A percentile compares a stretch with the other conserved stretches of the same genome.
Evolutionary conservation across 192 early-diverging fungal species (phyloP).

Genomic region (Lobosporangium transversale): DNA sequence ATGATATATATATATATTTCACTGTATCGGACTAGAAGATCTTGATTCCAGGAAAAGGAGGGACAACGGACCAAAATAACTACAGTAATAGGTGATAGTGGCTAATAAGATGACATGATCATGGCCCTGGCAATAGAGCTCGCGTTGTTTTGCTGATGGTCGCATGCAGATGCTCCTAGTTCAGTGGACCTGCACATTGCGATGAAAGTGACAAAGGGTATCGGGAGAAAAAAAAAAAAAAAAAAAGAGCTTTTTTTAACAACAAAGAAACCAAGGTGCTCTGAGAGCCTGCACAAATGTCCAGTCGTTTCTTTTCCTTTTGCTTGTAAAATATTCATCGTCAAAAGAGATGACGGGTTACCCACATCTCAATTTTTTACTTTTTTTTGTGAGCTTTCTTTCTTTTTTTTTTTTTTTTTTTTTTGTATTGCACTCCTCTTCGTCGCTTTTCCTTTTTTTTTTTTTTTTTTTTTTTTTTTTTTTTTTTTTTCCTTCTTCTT

Average conservation of each 20-base stretch:
- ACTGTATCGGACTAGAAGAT: too few species aligned
- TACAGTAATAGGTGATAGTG: too few species aligned
- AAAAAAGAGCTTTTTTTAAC: slow-evolving; percentile 8
- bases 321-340: too few species aligned
- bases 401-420: slow-evolving; percentile 9
- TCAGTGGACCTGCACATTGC: too few species aligned
- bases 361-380: not conserved
- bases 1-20: too few species aligned
- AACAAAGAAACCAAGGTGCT: not conserved
- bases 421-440: not conserved
- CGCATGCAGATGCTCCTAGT: too few species aligned
- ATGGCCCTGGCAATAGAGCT: too few species aligned
- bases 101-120: too few species aligned
- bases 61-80: too few species aligned
- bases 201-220: not conserved
- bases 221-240: not conserved
- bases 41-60: too few species aligned
- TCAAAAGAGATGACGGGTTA: not conserved
- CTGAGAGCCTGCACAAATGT: not conserved
- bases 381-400: not conserved
- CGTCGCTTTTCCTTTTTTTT: not conserved
- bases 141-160: too few species aligned
- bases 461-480: not conserved
- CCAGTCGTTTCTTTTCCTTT: not conserved
- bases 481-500: slow-evolving; percentile 1